Evolutionary conservation across 768 basidiomycete species (phyloP).

Genomic region (Podaxis sp.): DNA sequence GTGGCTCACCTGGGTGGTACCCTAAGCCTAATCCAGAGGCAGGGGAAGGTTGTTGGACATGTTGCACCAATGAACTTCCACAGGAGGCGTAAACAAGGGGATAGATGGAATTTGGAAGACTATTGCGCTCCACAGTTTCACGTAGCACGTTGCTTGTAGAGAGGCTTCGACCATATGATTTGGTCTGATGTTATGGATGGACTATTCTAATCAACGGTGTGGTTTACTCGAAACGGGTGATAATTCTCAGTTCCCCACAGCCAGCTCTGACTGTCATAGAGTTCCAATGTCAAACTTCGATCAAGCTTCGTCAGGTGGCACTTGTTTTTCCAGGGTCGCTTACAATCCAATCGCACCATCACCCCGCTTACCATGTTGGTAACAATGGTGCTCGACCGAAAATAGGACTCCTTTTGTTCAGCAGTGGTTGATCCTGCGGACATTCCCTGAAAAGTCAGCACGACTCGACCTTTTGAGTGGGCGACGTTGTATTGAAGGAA

Average conservation of each 20-base stretch:
- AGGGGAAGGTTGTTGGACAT: not conserved
- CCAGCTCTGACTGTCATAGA: not conserved
- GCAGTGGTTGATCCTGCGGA: not conserved
- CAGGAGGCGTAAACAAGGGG: too few species aligned
- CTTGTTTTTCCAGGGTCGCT: not conserved
- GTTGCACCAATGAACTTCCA: not conserved
- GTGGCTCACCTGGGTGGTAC: not conserved
- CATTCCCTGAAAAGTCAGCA: not conserved
- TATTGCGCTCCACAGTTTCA: too few species aligned
- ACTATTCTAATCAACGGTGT: not conserved
- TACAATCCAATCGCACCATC: not conserved
- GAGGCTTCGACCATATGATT: not conserved
- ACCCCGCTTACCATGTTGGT: not conserved
- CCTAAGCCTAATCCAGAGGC: not conserved
- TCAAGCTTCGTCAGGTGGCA: not conserved
- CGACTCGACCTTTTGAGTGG: not conserved
- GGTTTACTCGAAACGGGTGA: not conserved
- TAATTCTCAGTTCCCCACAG: not conserved
- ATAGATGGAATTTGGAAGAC: too few species aligned
- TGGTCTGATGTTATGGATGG: not conserved
- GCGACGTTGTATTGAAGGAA: not conserved
- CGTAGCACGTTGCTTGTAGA: too few species aligned
- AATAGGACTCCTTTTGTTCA: not conserved
- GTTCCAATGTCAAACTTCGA: not conserved
- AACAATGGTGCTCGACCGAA: not conserved